Evolutionary conservation across 192 early-diverging fungal species (phyloP).

Genomic region (Umbelopsis sp.): DNA sequence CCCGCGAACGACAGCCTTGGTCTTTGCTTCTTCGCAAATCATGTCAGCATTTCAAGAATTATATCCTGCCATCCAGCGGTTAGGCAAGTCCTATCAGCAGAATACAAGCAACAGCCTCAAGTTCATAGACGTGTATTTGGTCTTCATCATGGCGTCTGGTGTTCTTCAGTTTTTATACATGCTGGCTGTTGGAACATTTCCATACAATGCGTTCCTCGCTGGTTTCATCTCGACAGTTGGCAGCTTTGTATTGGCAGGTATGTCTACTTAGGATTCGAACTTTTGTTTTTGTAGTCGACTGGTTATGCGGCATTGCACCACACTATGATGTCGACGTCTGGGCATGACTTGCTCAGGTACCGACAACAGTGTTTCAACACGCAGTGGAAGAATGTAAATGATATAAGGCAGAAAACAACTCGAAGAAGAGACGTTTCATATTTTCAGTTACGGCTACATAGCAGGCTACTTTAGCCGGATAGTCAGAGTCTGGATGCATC

Average conservation of each 20-base stretch:
- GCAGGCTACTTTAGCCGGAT: background rate
- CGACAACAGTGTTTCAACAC: too few relatives aligned
- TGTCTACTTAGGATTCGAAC: slow-evolving; percentile 1
- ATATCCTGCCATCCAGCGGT: slow-evolving; percentile 23
- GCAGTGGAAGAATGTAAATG: too few relatives aligned
- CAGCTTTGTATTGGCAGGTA: slow-evolving; percentile 88
- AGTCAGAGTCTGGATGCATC: slow-evolving; percentile 10
- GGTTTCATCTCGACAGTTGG: slow-evolving; percentile 94
- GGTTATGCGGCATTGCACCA: too few relatives aligned
- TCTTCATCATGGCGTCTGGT: slow-evolving; percentile 88
- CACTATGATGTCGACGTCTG: too few relatives aligned
- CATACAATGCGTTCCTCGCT: slow-evolving; percentile 97
- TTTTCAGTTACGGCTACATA: slow-evolving; percentile 5
- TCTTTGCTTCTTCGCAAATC: background rate
- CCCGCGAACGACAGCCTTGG: too few relatives aligned
- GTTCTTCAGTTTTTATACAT: slow-evolving; percentile 91
- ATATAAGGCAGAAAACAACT: too few relatives aligned
- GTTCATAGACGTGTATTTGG: slow-evolving; percentile 93
- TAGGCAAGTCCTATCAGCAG: slow-evolving; percentile 48
- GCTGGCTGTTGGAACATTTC: slow-evolving; percentile 85
- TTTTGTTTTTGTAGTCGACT: background rate
- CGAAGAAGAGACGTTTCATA: too few relatives aligned
- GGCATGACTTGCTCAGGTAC: too few relatives aligned
- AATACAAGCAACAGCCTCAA: slow-evolving; percentile 82
- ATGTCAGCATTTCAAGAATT: slow-evolving; percentile 23